These are phyloP conservation scores for Zygoascus biomembranicola DNA, from an alignment of 805 yeast genomes.

Conservation along the genomic window DNA sequence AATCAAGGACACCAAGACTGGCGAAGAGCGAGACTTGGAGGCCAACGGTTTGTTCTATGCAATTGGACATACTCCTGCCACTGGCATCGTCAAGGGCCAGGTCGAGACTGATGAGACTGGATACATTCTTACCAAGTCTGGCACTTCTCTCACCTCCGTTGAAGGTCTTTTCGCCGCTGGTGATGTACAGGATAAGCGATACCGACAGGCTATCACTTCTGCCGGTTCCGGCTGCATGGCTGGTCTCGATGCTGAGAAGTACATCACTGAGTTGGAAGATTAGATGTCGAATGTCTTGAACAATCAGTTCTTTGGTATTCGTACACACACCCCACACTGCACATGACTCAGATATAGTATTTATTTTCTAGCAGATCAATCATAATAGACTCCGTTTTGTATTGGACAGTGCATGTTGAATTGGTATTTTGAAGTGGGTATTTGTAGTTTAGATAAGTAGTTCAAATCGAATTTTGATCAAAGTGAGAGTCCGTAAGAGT, in stretches of 20 bases:
- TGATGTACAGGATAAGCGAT: slow-evolving; percentile 94
- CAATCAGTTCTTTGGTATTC: neutral
- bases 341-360: neutral
- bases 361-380: neutral
- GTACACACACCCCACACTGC: neutral
- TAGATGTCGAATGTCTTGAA: neutral
- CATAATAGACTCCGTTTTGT: neutral
- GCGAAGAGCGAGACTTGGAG: slow-evolving; percentile 56
- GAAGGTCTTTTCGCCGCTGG: slow-evolving; percentile 97
- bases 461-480: too few relatives aligned
- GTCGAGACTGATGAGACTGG: slow-evolving; percentile 81
- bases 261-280: slow-evolving; percentile 45
- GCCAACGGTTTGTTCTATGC: slow-evolving; percentile 96
- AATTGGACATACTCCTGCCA: slow-evolving; percentile 95
- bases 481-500: too few relatives aligned
- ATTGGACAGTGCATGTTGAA: too few relatives aligned
- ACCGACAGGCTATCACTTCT: slow-evolving; percentile 98
- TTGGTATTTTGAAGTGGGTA: too few relatives aligned
- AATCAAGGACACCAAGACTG: slow-evolving; percentile 64
- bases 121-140: slow-evolving; percentile 83
- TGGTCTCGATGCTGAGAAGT: slow-evolving; percentile 89
- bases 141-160: slow-evolving; percentile 76
- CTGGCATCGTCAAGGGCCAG: slow-evolving; percentile 68
- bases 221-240: slow-evolving; percentile 99
- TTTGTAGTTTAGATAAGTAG: too few relatives aligned